A percentile compares a stretch with the other conserved stretches of the same genome.
These are phyloP conservation scores for Arctium minus DNA, from an alignment of 129 eudicot genomes.

Conservation along the genomic window DNA sequence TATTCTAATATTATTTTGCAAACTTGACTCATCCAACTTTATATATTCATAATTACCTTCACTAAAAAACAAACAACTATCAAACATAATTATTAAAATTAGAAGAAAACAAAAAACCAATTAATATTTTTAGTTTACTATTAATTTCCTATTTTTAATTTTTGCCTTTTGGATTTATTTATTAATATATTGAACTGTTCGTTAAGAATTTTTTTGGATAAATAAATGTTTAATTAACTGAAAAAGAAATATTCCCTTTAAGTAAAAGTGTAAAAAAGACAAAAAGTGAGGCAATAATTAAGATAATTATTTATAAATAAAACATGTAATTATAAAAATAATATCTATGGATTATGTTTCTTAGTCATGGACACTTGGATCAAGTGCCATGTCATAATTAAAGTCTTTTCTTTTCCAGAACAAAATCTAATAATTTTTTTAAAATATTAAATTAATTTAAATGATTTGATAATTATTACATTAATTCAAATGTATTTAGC, in stretches of 20 bases:
- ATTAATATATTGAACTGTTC: not conserved
- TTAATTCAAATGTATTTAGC: not conserved
- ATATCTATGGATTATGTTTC: slow-evolving; percentile 20
- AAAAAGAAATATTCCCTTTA: not conserved
- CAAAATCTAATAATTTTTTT: slow-evolving; percentile 13
- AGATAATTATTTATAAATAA: not conserved
- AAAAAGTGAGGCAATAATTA: slow-evolving; percentile 8
- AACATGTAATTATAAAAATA: slow-evolving; percentile 11
- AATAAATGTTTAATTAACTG: not conserved
- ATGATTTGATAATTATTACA: not conserved
- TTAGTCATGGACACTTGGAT: slow-evolving; percentile 30
- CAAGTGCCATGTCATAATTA: slow-evolving; percentile 1
- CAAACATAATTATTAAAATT: slow-evolving; percentile 5
- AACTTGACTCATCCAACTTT: not conserved
- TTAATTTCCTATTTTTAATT: not conserved
- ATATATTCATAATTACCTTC: slow-evolving; percentile 14
- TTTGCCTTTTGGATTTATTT: not conserved
- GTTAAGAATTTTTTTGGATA: not conserved
- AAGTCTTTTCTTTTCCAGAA: not conserved
- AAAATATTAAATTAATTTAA: not conserved
- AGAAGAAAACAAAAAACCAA: not conserved
- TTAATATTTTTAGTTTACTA: not conserved
- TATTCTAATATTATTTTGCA: not conserved
- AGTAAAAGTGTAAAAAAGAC: slow-evolving; percentile 17
- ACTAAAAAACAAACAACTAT: slow-evolving; percentile 23